Base-by-base conservation (phyloP, 2,329 filamentous ascomycete species). In the Xylaria sp. region DNA sequence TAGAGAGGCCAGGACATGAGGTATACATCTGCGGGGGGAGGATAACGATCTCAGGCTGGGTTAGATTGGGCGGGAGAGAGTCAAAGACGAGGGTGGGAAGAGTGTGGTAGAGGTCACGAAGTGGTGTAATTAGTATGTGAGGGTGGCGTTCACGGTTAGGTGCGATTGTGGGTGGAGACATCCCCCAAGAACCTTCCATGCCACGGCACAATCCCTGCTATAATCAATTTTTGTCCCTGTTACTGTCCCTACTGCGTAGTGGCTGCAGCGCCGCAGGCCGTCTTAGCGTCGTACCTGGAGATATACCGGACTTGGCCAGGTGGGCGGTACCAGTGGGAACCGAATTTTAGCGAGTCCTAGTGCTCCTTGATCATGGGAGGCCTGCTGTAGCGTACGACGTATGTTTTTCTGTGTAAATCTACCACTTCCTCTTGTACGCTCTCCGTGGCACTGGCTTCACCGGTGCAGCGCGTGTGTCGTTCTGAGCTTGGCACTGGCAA, bases 1-100 rank as follows among this genome's bases (percentile, higher is more conserved):
- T 78, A 79, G 79, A 81, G 80, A 82, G 82, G 81, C 78, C 79
- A 85, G 81, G 85, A 88, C 86, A 88, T 88, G 86, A 84, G 85
- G 82, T 81, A 80, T 81, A 85, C 86, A 88, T 88, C 80, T 83
- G 84, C 83, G 62, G 65, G 64, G 62, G 65, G 49, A 66, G 65
- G 64, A 64, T 64, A 58, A 54, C 62, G 64, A 61, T 69, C 63
- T 69, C 36, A 49, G 66, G 54, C 63, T 67, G 69, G 67, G 64
- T 67, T 39, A 62, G 64, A 71, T 67, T 65, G 57, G 64, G 52
- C n/a, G 64, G 49, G 23, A 58, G 48, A 52, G 54, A 51, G 43
- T 65, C 48, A 25, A 68, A 59, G 51, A 62, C 55, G 60, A 69
- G 61, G 70, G 62, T 64, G 70, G 70, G 72, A 76, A 75, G 74